Evolutionary conservation across 139 green algal species (phyloP).

Genomic region (Edaphochlamys debaryana): DNA sequence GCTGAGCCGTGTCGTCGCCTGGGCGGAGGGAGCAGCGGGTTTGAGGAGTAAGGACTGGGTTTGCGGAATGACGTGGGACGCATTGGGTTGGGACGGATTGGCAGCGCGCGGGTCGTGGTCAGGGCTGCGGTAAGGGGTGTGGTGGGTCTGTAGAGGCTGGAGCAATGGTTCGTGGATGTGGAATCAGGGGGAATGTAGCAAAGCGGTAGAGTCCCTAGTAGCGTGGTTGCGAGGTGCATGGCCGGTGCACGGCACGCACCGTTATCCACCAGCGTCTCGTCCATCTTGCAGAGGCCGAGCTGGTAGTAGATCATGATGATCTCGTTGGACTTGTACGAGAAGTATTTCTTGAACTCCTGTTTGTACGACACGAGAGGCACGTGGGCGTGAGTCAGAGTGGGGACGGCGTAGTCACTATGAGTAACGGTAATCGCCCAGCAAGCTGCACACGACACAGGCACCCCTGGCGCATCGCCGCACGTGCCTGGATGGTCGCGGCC

Average conservation of each 20-base stretch:
- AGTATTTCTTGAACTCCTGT: conserved; percentile 41
- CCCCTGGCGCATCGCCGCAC: not conserved
- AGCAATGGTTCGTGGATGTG: not conserved
- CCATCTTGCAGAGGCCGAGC: conserved; percentile 46
- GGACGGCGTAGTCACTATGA: too few species aligned
- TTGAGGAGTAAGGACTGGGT: too few species aligned
- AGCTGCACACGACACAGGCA: not conserved
- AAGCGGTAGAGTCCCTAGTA: not conserved
- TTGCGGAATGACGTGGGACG: too few species aligned
- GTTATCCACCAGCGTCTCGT: conserved; percentile 27
- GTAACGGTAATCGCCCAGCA: not conserved
- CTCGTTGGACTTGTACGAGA: conserved; percentile 47
- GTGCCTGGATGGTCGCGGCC: conserved; percentile 21
- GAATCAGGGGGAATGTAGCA: not conserved
- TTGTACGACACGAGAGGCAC: too few species aligned
- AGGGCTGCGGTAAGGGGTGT: not conserved
- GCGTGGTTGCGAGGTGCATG: not conserved
- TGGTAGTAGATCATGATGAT: conserved; percentile 52
- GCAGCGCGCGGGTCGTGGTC: too few species aligned
- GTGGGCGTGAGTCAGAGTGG: too few species aligned
- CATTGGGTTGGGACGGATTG: too few species aligned
- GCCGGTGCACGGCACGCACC: too few species aligned
- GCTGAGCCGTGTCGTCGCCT: not conserved
- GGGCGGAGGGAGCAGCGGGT: too few species aligned
- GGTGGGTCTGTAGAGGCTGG: not conserved